Conservation (phyloP, 805 yeast genomes). For the Pichia nanzhaoensis region DNA sequence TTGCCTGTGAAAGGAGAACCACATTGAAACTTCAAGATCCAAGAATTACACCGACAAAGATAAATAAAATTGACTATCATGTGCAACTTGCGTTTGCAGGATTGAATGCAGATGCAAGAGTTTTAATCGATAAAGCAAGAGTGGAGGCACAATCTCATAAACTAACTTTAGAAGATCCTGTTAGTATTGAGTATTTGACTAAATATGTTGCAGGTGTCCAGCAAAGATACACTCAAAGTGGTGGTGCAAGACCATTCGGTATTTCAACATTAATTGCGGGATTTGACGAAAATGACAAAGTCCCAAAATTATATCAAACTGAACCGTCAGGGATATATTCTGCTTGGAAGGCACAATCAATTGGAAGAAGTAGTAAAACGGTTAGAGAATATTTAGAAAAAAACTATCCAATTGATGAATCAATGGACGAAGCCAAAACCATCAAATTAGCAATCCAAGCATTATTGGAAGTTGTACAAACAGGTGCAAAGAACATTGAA, state of each 20-base stretch:
- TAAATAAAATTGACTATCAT: slow-evolving; percentile 85
- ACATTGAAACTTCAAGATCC: slow-evolving; percentile 95
- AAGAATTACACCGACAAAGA: slow-evolving; percentile 90
- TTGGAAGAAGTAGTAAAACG: slow-evolving; percentile 91
- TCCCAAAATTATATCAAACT: slow-evolving; percentile 84
- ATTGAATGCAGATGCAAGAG: slow-evolving; percentile 95
- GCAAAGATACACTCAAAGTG: slow-evolving; percentile 94
- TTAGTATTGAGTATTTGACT: slow-evolving; percentile 83
- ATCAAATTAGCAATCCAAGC: slow-evolving; percentile 78
- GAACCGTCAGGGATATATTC: slow-evolving; percentile 97
- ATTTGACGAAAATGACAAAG: slow-evolving; percentile 76
- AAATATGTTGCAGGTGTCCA: slow-evolving; percentile 97
- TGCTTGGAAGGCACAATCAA: slow-evolving; percentile 97
- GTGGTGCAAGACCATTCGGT: slow-evolving; percentile 98
- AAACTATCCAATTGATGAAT: slow-evolving; percentile 42
- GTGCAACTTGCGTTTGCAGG: slow-evolving; percentile 94
- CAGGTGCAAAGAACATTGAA: slow-evolving; percentile 95
- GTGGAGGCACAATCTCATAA: slow-evolving; percentile 94
- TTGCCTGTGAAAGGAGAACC: slow-evolving; percentile 95
- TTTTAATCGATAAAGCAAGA: slow-evolving; percentile 90
- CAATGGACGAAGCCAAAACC: slow-evolving; percentile 57
- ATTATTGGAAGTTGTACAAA: slow-evolving; percentile 91
- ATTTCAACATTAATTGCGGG: slow-evolving; percentile 94
- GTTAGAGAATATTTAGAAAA: slow-evolving; percentile 94
- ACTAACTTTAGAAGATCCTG: slow-evolving; percentile 92